A percentile compares a stretch with the other conserved stretches of the same genome.
Evolutionary conservation across 1,139 yeast genomes (phyloP).

Genomic region (Geotrichum candidum): DNA sequence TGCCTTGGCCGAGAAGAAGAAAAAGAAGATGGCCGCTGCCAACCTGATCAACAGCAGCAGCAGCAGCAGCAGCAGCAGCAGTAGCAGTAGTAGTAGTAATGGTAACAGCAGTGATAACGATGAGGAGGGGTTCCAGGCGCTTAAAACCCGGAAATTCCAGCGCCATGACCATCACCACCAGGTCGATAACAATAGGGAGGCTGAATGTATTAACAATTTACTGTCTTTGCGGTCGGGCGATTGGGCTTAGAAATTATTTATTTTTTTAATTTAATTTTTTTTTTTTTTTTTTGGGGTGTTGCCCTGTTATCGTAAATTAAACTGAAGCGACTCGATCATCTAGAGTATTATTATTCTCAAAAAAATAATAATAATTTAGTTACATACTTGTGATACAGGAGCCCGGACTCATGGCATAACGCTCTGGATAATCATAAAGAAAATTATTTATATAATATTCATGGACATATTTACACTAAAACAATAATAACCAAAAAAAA

Average conservation of each 20-base stretch:
- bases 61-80: background rate
- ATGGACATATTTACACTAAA: background rate
- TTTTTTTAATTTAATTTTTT: background rate
- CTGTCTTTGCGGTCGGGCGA: constrained; percentile 16
- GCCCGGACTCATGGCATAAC: no score
- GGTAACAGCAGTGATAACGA: background rate
- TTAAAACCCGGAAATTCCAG: background rate
- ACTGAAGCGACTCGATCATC: no score
- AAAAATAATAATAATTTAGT: no score
- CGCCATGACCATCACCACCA: background rate
- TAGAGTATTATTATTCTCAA: no score
- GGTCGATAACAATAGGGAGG: constrained; percentile 14
- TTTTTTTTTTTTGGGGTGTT: background rate
- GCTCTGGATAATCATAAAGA: no score
- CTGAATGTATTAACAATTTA: constrained; percentile 17
- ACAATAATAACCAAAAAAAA: background rate
- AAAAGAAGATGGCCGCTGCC: background rate
- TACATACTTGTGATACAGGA: no score
- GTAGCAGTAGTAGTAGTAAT: background rate
- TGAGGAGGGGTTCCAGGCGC: background rate
- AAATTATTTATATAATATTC: background rate
- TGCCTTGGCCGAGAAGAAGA: background rate
- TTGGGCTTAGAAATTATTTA: constrained; percentile 8
- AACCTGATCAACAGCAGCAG: background rate
- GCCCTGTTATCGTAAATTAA: background rate